A percentile compares a stretch with the other conserved stretches of the same genome.
These are phyloP conservation scores for Cercophora newfieldiana DNA, from an alignment of 495 filamentous ascomycete species.

Conservation along the genomic window DNA sequence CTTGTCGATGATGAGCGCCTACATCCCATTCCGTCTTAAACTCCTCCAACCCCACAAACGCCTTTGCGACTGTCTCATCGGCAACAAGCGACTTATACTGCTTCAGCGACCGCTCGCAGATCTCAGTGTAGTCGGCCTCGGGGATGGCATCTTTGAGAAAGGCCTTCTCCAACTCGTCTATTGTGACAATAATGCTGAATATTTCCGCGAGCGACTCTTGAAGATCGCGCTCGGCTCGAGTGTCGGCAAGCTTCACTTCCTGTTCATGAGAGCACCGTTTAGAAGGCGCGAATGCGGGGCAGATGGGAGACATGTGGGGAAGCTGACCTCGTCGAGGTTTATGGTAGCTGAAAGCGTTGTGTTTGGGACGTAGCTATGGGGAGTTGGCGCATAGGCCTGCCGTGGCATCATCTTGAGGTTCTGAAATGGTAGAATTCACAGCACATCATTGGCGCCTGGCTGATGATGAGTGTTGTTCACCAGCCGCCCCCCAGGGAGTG, in stretches of 20 bases:
- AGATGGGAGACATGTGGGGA: conserved; percentile 11
- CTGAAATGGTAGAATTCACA: conserved; percentile 14
- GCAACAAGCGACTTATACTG: conserved; percentile 94
- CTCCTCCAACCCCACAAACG: conserved; percentile 85
- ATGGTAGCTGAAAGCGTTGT: conserved; percentile 78
- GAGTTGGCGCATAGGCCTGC: conserved; percentile 79
- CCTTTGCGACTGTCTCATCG: conserved; percentile 78
- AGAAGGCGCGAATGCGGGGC: background rate
- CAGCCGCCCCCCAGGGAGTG: background rate
- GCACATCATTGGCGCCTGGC: conserved; percentile 16
- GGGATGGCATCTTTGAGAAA: conserved; percentile 94
- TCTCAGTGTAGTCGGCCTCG: conserved; percentile 91
- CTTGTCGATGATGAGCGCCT: conserved; percentile 34
- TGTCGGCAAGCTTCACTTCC: conserved; percentile 91
- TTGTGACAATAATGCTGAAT: conserved; percentile 93
- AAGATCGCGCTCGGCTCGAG: conserved; percentile 82
- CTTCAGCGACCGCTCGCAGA: conserved; percentile 86
- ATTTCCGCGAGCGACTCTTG: conserved; percentile 96
- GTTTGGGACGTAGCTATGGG: conserved; percentile 86
- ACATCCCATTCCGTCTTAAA: conserved; percentile 94
- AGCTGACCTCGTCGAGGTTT: conserved; percentile 80
- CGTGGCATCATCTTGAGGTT: conserved; percentile 43
- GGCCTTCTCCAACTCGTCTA: conserved; percentile 94
- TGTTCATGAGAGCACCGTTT: conserved; percentile 32
- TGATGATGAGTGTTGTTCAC: background rate